Percentiles rank a stretch among this genome's conserved stretches.
Conservation (phyloP, 2,329 filamentous ascomycete genomes). For the Colletotrichum spinosum region DNA sequence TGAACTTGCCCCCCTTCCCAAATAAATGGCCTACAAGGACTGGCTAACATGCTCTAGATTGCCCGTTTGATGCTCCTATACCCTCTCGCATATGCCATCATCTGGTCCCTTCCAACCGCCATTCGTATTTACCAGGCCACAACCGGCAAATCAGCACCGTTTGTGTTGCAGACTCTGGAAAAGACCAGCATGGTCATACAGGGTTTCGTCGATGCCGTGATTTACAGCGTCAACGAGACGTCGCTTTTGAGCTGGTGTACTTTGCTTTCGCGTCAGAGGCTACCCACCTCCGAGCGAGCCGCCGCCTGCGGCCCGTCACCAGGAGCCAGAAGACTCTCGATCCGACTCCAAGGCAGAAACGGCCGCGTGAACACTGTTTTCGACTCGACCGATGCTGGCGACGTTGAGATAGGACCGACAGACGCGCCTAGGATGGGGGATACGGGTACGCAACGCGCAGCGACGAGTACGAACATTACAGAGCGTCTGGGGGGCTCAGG, state of each 20-base stretch:
- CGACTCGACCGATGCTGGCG: too few relatives aligned
- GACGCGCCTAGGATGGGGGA: too few relatives aligned
- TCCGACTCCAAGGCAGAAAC: too few relatives aligned
- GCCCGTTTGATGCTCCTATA: slow-evolving; percentile 56
- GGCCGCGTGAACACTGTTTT: too few relatives aligned
- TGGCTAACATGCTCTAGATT: slow-evolving; percentile 41
- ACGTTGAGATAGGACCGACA: too few relatives aligned
- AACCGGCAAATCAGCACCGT: slow-evolving; percentile 47
- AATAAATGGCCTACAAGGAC: slow-evolving; percentile 8
- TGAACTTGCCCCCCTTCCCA: slow-evolving; percentile 13
- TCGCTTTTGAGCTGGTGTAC: slow-evolving; percentile 25
- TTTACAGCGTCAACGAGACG: slow-evolving; percentile 47
- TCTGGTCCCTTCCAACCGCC: slow-evolving; percentile 54
- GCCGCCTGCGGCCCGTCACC: neutral
- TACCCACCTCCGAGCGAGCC: neutral
- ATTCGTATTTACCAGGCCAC: slow-evolving; percentile 54
- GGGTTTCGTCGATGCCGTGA: slow-evolving; percentile 53
- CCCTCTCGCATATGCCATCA: slow-evolving; percentile 53
- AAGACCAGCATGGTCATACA: slow-evolving; percentile 55
- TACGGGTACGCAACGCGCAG: too few relatives aligned
- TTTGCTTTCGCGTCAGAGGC: neutral
- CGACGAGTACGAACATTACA: too few relatives aligned
- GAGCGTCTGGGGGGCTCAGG: too few relatives aligned
- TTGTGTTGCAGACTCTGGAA: slow-evolving; percentile 50
- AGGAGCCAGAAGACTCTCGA: too few relatives aligned